Percentiles rank a stretch among this genome's conserved stretches.
Evolutionary conservation across 305 asterid species (phyloP).

Genomic region (Solanum hybrid): DNA sequence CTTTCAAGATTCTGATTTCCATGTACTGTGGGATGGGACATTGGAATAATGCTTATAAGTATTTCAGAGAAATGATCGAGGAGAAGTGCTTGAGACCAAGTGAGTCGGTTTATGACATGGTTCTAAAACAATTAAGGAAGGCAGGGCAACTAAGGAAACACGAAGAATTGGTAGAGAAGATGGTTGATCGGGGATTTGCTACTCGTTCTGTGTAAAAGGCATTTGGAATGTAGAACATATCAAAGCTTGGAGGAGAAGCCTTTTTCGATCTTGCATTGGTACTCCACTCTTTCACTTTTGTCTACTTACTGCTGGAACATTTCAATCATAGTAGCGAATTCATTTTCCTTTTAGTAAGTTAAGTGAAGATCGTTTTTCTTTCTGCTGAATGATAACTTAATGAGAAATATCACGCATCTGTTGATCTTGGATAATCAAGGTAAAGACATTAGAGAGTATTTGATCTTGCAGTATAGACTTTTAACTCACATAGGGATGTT

Average conservation of each 20-base stretch:
- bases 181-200: conserved; percentile 63
- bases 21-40: conserved; percentile 85
- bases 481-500: neutral
- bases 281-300: neutral
- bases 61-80: conserved; percentile 76
- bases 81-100: conserved; percentile 66
- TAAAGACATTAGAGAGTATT: neutral
- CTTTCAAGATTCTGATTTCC: conserved; percentile 55
- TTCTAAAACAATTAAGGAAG: conserved; percentile 58
- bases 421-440: neutral
- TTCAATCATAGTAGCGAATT: neutral
- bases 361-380: neutral
- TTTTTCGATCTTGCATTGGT: neutral
- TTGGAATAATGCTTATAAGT: conserved; percentile 81
- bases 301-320: neutral
- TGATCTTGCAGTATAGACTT: neutral
- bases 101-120: conserved; percentile 55
- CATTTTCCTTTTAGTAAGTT: neutral
- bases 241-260: neutral
- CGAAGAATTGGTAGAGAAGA: conserved; percentile 76
- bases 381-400: neutral
- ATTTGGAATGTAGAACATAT: neutral
- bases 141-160: conserved; percentile 93
- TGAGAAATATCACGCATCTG: neutral
- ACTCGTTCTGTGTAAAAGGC: conserved; percentile 4